Evolutionary conservation across 2,329 filamentous ascomycete species (phyloP).

Genomic region (Neopestalotiopsis sp.): DNA sequence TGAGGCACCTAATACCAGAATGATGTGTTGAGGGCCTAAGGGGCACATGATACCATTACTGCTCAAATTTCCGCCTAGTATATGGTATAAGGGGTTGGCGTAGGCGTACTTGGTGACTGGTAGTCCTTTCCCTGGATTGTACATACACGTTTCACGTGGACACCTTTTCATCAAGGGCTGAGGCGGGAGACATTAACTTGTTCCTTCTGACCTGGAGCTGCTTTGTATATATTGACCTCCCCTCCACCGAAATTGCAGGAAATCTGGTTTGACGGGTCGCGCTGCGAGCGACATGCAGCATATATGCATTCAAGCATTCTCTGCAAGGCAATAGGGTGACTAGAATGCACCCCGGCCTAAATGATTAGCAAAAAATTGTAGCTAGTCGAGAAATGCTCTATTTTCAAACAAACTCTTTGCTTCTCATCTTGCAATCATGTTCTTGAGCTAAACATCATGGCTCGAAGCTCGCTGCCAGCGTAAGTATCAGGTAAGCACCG

Average conservation of each 20-base stretch:
- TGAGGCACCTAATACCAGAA: slow-evolving; percentile 18
- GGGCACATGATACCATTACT: slow-evolving; percentile 26
- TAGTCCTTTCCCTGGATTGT: slow-evolving; percentile 18
- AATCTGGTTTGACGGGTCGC: neutral
- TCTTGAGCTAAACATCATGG: neutral
- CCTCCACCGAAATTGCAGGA: slow-evolving; percentile 4
- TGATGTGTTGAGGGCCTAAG: slow-evolving; percentile 25
- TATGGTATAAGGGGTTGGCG: slow-evolving; percentile 21
- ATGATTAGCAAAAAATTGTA: slow-evolving; percentile 17
- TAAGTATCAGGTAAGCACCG: neutral
- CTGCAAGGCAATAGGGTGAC: slow-evolving; percentile 12
- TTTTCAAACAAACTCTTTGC: neutral
- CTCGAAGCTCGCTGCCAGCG: neutral
- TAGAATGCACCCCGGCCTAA: slow-evolving; percentile 11
- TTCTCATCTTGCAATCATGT: neutral
- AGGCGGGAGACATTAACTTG: slow-evolving; percentile 32
- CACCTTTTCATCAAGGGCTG: slow-evolving; percentile 27
- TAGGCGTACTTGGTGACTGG: slow-evolving; percentile 22
- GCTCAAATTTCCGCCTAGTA: slow-evolving; percentile 22
- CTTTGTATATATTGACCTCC: slow-evolving; percentile 12
- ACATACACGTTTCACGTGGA: slow-evolving; percentile 21
- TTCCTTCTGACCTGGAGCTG: slow-evolving; percentile 21
- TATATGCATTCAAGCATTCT: slow-evolving; percentile 2
- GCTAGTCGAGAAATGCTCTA: slow-evolving; percentile 16
- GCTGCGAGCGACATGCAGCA: slow-evolving; percentile 12